Conservation (phyloP, 163 green algal genomes). For the Chlamydomonas reinhardtii region DNA sequence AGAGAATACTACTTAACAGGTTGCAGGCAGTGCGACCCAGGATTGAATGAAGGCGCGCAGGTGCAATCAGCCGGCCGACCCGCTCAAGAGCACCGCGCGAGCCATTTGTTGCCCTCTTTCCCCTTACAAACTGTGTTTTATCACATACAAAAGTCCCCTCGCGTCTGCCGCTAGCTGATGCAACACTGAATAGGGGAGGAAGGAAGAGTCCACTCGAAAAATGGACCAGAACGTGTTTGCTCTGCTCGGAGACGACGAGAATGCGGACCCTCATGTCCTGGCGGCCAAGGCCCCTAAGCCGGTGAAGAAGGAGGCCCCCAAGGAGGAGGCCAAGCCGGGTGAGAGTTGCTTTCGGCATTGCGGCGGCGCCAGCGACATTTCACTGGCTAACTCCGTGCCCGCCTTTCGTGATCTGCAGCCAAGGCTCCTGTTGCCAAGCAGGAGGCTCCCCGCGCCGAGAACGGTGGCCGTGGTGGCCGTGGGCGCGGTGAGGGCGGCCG, state of each 20-base stretch:
- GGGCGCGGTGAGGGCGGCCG: conserved; percentile 41
- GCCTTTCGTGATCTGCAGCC: conserved; percentile 8
- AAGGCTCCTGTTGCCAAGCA: conserved; percentile 52
- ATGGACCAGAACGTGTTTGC: conserved; percentile 51
- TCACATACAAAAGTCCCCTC: background rate
- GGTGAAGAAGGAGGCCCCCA: conserved; percentile 54
- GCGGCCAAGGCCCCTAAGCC: conserved; percentile 43
- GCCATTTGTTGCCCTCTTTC: background rate
- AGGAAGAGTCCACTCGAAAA: background rate
- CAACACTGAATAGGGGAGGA: conserved; percentile 15
- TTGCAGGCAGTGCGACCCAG: too few relatives aligned
- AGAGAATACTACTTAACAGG: too few relatives aligned
- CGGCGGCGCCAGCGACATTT: background rate
- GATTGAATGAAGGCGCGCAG: too few relatives aligned
- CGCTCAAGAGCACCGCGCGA: background rate
- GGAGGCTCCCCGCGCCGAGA: conserved; percentile 49
- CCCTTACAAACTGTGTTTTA: background rate
- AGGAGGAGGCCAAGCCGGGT: conserved; percentile 56
- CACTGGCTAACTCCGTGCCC: background rate
- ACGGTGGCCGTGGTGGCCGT: conserved; percentile 44
- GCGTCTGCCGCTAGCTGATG: conserved; percentile 38
- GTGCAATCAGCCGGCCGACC: too few relatives aligned
- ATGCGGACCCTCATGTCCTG: conserved; percentile 46
- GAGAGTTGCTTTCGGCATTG: conserved; percentile 20
- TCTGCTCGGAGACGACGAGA: conserved; percentile 61